Conservation (phyloP, 495 filamentous ascomycete genomes). For the Aspergillus heteromorphus region DNA sequence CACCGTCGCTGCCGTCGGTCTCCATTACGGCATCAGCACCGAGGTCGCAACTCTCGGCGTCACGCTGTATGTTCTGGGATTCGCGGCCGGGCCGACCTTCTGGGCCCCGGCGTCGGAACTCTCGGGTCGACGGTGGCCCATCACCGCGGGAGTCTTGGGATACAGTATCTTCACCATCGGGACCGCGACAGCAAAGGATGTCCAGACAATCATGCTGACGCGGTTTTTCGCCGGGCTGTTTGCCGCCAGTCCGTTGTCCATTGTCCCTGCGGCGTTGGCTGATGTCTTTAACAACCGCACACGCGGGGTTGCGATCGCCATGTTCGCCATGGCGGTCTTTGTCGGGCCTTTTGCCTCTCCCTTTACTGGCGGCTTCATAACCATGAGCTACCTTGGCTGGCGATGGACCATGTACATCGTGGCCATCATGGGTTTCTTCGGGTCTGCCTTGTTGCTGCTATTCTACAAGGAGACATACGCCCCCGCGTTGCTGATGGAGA, state of each 20-base stretch:
- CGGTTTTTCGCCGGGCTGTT: slow-evolving; percentile 47
- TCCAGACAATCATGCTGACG: slow-evolving; percentile 48
- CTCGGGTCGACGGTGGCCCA: slow-evolving; percentile 53
- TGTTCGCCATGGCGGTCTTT: slow-evolving; percentile 49
- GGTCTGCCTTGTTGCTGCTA: slow-evolving; percentile 21
- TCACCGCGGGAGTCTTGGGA: slow-evolving; percentile 46
- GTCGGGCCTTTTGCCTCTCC: slow-evolving; percentile 45
- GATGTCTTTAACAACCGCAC: slow-evolving; percentile 46
- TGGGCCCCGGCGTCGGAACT: slow-evolving; percentile 73
- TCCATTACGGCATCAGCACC: slow-evolving; percentile 41
- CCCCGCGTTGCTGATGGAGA: slow-evolving; percentile 32
- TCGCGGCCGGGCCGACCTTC: slow-evolving; percentile 46
- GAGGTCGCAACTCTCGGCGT: slow-evolving; percentile 52
- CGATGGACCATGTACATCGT: slow-evolving; percentile 46
- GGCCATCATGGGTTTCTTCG: slow-evolving; percentile 34
- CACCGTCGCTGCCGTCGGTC: slow-evolving; percentile 31
- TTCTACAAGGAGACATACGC: slow-evolving; percentile 39
- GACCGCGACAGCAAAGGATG: slow-evolving; percentile 52
- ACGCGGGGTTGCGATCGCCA: slow-evolving; percentile 44
- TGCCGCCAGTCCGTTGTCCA: slow-evolving; percentile 37
- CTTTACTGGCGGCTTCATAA: slow-evolving; percentile 43
- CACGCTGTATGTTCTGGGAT: slow-evolving; percentile 51
- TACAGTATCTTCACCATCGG: slow-evolving; percentile 52
- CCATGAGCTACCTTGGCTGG: slow-evolving; percentile 40
- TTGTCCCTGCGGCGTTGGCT: slow-evolving; percentile 42